Conservation (phyloP, 495 filamentous ascomycete genomes). For the Bacidia rubella region DNA sequence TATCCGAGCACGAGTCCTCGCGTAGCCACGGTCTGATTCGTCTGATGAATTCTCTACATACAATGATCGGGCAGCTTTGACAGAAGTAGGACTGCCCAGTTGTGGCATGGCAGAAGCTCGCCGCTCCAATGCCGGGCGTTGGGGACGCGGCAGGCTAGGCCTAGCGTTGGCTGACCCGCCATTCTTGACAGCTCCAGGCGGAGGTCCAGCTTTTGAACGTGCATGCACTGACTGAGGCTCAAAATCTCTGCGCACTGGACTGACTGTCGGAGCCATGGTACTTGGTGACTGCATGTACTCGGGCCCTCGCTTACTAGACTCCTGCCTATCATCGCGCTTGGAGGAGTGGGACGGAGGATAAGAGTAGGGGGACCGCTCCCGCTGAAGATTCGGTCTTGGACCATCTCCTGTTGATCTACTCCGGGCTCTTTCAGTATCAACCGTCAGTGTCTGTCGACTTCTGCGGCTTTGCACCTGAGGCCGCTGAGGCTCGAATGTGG, state of each 20-base stretch:
- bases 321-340: background rate
- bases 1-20: background rate
- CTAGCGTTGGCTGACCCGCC: background rate
- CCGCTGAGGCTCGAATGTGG: background rate
- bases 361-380: slow-evolving; percentile 13
- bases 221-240: background rate
- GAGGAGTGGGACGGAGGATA: slow-evolving; percentile 5
- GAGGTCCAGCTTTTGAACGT: background rate
- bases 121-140: slow-evolving; percentile 10
- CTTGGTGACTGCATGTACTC: slow-evolving; percentile 18
- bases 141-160: background rate
- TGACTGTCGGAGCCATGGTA: slow-evolving; percentile 9
- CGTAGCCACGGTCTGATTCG: slow-evolving; percentile 1
- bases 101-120: slow-evolving; percentile 8
- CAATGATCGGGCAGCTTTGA: background rate
- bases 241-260: background rate
- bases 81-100: background rate
- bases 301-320: background rate
- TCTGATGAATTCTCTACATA: slow-evolving; percentile 3
- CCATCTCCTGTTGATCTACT: slow-evolving; percentile 5
- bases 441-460: background rate
- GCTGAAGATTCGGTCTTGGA: slow-evolving; percentile 7
- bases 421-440: slow-evolving; percentile 12
- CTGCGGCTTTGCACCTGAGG: background rate
- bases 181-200: background rate